phyloP scores from a whole-genome alignment of 805 yeast genomes.

The Millerozyma acaciae region DNA sequence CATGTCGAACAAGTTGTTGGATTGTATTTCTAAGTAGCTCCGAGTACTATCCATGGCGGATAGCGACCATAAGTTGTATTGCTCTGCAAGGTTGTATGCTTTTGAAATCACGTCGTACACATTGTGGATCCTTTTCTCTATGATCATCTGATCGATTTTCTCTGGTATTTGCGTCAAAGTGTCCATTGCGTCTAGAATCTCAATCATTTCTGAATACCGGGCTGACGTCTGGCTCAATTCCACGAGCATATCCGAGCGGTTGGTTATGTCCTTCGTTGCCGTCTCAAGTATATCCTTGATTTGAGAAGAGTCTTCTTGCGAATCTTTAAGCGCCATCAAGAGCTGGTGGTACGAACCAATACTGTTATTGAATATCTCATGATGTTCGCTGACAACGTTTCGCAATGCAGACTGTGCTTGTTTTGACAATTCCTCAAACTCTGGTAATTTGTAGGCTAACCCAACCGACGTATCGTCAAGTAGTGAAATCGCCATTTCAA shows the following conservation, averaged over 20 bases:
- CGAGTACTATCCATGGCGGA: slow-evolving; percentile 50
- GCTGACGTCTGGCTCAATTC: slow-evolving; percentile 64
- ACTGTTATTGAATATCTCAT: slow-evolving; percentile 78
- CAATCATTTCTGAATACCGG: slow-evolving; percentile 64
- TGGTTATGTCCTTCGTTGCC: slow-evolving; percentile 48
- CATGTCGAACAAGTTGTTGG: slow-evolving; percentile 60
- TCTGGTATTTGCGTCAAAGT: slow-evolving; percentile 56
- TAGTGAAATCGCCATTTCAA: slow-evolving; percentile 78
- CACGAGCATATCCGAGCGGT: slow-evolving; percentile 51
- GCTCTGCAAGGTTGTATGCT: slow-evolving; percentile 43
- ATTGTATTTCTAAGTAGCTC: slow-evolving; percentile 51
- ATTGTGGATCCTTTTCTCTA: slow-evolving; percentile 63
- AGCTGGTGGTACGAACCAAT: slow-evolving; percentile 81
- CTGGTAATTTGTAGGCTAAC: slow-evolving; percentile 65
- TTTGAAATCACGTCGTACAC: slow-evolving; percentile 55
- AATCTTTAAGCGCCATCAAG: slow-evolving; percentile 56
- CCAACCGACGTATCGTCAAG: slow-evolving; percentile 92
- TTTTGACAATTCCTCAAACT: slow-evolving; percentile 59
- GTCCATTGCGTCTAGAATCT: slow-evolving; percentile 64
- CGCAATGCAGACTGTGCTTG: slow-evolving; percentile 57
- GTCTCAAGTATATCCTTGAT: slow-evolving; percentile 47
- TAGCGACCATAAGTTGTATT: slow-evolving; percentile 54
- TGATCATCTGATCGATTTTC: slow-evolving; percentile 60
- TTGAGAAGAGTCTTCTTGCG: slow-evolving; percentile 53
- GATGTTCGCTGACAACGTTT: slow-evolving; percentile 72